Evolutionary conservation across 73 alveolate genomes (phyloP).

Genomic region (Diophrys sp.): DNA sequence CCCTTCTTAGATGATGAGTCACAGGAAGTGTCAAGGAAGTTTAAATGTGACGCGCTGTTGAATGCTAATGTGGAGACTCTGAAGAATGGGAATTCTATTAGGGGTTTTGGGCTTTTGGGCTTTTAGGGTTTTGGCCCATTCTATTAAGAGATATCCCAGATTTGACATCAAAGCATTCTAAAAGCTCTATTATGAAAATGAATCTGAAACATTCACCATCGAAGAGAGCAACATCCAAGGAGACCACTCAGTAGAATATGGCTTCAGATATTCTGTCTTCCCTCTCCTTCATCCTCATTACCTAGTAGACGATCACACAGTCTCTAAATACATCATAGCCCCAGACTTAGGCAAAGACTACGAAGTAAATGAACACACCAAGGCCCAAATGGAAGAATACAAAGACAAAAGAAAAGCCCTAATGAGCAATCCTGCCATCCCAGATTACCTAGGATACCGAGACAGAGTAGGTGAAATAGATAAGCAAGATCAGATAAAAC

Average conservation of each 20-base stretch:
- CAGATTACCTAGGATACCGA: background rate
- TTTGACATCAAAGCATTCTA: too few species aligned
- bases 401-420: background rate
- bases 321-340: background rate
- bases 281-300: background rate
- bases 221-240: background rate
- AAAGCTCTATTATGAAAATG: background rate
- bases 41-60: background rate
- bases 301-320: background rate
- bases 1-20: background rate
- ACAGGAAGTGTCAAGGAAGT: background rate
- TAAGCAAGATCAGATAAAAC: constrained; percentile 3
- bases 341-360: background rate
- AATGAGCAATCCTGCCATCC: background rate
- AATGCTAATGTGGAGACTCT: background rate
- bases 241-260: background rate
- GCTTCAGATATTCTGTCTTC: background rate
- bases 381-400: background rate
- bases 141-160: too few species aligned
- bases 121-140: too few species aligned
- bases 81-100: background rate
- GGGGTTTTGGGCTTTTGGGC: too few species aligned
- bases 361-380: background rate
- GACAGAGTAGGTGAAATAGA: background rate
- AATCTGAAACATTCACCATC: background rate